phyloP scores from a whole-genome alignment of 352 stramenopile species.

The Phytophthora litchii region DNA sequence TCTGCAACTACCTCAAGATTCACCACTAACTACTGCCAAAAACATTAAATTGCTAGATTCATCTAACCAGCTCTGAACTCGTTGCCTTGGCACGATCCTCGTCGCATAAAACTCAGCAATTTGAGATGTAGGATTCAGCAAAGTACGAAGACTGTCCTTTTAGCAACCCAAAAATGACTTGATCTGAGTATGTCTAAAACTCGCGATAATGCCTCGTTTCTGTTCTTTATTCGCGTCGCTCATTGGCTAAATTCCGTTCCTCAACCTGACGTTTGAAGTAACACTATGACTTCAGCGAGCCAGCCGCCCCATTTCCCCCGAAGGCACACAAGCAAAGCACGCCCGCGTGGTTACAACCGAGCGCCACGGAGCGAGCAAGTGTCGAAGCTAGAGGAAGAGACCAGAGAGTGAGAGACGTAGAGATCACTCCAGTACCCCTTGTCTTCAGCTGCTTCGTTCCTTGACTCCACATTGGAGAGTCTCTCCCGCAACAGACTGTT shows the following conservation, averaged over 20 bases:
- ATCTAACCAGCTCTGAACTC: too few relatives aligned
- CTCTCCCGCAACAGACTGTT: slow-evolving; percentile 12
- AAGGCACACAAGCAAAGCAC: slow-evolving; percentile 10
- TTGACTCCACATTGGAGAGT: background rate
- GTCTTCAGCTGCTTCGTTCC: too few relatives aligned
- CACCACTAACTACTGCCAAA: too few relatives aligned
- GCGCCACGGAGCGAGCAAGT: background rate
- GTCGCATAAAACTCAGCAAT: too few relatives aligned
- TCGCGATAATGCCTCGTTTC: too few relatives aligned
- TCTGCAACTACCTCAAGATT: background rate
- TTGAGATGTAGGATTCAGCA: too few relatives aligned
- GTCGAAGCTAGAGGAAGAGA: background rate
- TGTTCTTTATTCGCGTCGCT: background rate
- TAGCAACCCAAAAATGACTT: too few relatives aligned
- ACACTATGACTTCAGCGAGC: slow-evolving; percentile 15
- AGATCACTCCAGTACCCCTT: too few relatives aligned
- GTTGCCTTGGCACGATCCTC: too few relatives aligned
- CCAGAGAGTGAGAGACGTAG: too few relatives aligned
- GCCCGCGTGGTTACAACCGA: slow-evolving; percentile 5
- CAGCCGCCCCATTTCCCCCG: slow-evolving; percentile 15
- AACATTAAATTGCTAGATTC: too few relatives aligned
- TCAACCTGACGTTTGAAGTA: slow-evolving; percentile 33
- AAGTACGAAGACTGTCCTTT: too few relatives aligned
- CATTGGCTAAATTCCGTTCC: slow-evolving; percentile 11
- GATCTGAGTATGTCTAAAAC: slow-evolving; percentile 1